These are phyloP conservation scores for Gryganskiella cystojenkinii DNA, from an alignment of 192 early-diverging fungal genomes.

Conservation along the genomic window DNA sequence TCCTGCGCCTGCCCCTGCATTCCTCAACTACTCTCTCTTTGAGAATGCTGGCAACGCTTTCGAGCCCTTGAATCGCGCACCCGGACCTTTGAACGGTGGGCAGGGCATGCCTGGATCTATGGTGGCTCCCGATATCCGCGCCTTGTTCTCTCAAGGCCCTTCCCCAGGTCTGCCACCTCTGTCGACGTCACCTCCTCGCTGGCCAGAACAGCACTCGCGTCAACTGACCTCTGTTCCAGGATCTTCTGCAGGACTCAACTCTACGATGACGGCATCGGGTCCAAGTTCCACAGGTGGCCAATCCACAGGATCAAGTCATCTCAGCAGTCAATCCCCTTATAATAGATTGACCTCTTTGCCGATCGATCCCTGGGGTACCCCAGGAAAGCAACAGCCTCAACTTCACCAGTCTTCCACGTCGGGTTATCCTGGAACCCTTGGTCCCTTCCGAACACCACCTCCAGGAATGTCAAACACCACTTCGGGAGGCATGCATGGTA, in stretches of 20 bases:
- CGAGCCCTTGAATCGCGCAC: slow-evolving; percentile 13
- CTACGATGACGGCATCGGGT: neutral
- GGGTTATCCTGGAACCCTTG: slow-evolving; percentile 23
- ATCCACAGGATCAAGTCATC: neutral
- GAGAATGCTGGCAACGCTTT: slow-evolving; percentile 44
- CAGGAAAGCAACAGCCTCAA: slow-evolving; percentile 24
- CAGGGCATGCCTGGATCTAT: slow-evolving; percentile 23
- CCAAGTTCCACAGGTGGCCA: slow-evolving; percentile 20
- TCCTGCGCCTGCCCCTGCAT: slow-evolving; percentile 17
- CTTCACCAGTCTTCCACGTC: slow-evolving; percentile 13
- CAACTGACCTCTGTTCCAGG: slow-evolving; percentile 27
- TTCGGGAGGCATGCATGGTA: neutral
- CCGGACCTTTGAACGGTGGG: slow-evolving; percentile 4
- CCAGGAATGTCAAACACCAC: slow-evolving; percentile 23
- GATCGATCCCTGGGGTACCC: slow-evolving; percentile 34
- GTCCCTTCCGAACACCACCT: slow-evolving; percentile 46
- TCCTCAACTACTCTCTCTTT: slow-evolving; percentile 45
- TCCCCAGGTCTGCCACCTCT: slow-evolving; percentile 25
- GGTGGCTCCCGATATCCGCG: slow-evolving; percentile 33
- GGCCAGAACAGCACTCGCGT: slow-evolving; percentile 39
- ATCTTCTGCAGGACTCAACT: neutral
- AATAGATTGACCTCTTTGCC: slow-evolving; percentile 43
- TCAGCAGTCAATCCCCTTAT: slow-evolving; percentile 9
- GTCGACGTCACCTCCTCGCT: slow-evolving; percentile 38
- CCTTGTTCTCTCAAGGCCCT: slow-evolving; percentile 35